Base-by-base conservation (phyloP, 306 rosid species). In the Purshia tridentata region DNA sequence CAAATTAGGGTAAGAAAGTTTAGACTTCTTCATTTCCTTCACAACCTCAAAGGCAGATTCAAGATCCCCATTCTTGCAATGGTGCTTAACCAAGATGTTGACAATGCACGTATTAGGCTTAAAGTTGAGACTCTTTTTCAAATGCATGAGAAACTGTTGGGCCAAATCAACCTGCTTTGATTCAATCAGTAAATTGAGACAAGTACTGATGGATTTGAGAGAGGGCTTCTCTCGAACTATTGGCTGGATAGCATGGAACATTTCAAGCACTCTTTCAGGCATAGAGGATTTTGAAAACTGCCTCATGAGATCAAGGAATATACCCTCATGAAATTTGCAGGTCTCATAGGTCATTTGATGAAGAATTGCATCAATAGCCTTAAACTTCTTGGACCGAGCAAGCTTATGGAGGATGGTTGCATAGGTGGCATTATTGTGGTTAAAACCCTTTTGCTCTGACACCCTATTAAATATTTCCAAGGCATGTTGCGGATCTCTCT, bases 51-150 rank as follows among this genome's bases (percentile, higher is more conserved):
- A 87, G 65, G 97, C 94, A 52, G 91, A 90, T 16, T 86, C 88
- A 75, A 89, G 74, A 82, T 93, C 87, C 67, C 96, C 89, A 40
- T 76, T 86, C 70, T 78, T 91, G 84, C 97, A 91, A 65, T 93
- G 94, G 83, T 89, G 88, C 84, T 93, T 93, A 64, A 93, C 88
- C 61, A 93, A 81, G 67, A 93, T 93, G 75, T 91, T 93, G 75
- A 83, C 90, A 49, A 93, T 80, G 78, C 97, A 93, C 0, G 87
- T 81, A 14, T 93, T 93, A n/a, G 92, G 96, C 84, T 72, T 85
- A 56, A 83, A 66, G 19, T 71, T 64, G 37, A 91, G 82, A 54
- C 69, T 81, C 71, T 88, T 83, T 78, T 77, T 85, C 16, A 90
- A 81, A 81, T 86, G 84, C 61, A 82, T 59, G 53, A 93, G 96